Evolutionary conservation across 257 asterid species (phyloP).

Genomic region (Penstemon eatonii): DNA sequence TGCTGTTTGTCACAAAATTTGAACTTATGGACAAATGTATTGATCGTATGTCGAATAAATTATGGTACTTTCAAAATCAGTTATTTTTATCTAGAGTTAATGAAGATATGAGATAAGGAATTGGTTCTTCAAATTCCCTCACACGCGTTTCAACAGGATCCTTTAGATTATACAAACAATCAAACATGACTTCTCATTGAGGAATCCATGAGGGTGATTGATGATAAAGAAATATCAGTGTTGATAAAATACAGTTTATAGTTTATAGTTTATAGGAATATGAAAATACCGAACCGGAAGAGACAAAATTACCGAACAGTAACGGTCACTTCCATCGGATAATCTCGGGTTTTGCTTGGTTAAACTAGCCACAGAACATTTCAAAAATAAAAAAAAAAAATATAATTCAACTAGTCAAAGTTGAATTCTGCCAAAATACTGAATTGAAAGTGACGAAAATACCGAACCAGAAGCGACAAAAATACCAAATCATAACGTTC

Average conservation of each 20-base stretch:
- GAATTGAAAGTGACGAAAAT: no score
- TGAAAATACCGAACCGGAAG: background rate
- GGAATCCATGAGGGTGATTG: conserved; percentile 23
- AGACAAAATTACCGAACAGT: background rate
- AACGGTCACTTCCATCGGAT: background rate
- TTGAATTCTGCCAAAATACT: no score
- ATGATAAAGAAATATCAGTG: conserved; percentile 16
- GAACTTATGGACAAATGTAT: conserved; percentile 2
- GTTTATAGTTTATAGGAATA: background rate
- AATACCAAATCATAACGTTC: no score
- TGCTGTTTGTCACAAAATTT: conserved; percentile 26
- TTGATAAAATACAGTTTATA: conserved; percentile 1
- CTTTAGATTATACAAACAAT: background rate
- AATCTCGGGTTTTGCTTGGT: no score
- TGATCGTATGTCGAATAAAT: background rate
- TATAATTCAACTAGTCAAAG: no score
- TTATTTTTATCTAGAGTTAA: background rate
- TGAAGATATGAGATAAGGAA: conserved; percentile 24
- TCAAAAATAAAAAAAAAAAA: no score
- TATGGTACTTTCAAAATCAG: background rate
- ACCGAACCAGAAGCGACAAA: no score
- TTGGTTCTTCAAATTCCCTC: conserved; percentile 24
- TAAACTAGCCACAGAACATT: no score
- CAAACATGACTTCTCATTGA: conserved; percentile 17
- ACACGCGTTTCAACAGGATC: conserved; percentile 33